These are phyloP conservation scores for Oryza meridionalis DNA, from an alignment of 176 grass and related monocot genomes.

Conservation along the genomic window DNA sequence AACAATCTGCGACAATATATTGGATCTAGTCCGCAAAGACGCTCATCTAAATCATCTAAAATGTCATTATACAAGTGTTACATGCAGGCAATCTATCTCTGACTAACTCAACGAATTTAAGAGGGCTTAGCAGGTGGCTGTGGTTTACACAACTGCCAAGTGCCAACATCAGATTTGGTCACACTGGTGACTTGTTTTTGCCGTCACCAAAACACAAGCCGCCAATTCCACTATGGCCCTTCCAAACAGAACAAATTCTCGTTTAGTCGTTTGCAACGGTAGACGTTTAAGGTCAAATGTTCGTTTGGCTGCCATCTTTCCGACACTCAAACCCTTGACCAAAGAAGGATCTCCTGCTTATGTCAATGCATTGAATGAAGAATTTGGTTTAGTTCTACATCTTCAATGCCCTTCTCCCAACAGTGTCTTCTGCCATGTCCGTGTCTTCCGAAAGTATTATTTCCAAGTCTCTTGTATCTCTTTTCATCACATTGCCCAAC, in stretches of 20 bases:
- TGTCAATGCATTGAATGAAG: background rate
- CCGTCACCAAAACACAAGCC: background rate
- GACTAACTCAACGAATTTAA: background rate
- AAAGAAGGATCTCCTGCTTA: background rate
- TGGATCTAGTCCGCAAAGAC: background rate
- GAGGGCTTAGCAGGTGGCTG: background rate
- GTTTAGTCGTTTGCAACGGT: background rate
- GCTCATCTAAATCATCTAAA: background rate
- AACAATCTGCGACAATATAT: no score
- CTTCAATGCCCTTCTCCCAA: constrained; percentile 36
- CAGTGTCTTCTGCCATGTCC: constrained; percentile 52
- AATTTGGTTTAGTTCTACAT: constrained; percentile 24
- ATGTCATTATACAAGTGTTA: constrained; percentile 31
- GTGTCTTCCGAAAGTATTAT: constrained; percentile 73
- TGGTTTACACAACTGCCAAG: background rate
- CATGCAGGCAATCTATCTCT: background rate
- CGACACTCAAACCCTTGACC: background rate
- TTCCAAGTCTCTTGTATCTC: constrained; percentile 81
- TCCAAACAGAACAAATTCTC: no score
- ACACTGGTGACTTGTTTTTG: background rate
- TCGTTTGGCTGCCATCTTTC: background rate
- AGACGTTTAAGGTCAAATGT: background rate
- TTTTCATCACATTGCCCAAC: constrained; percentile 90
- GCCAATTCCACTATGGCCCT: background rate
- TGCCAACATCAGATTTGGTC: constrained; percentile 2